Conservation (phyloP, 129 eudicot species). For the Centaurea solstitialis region DNA sequence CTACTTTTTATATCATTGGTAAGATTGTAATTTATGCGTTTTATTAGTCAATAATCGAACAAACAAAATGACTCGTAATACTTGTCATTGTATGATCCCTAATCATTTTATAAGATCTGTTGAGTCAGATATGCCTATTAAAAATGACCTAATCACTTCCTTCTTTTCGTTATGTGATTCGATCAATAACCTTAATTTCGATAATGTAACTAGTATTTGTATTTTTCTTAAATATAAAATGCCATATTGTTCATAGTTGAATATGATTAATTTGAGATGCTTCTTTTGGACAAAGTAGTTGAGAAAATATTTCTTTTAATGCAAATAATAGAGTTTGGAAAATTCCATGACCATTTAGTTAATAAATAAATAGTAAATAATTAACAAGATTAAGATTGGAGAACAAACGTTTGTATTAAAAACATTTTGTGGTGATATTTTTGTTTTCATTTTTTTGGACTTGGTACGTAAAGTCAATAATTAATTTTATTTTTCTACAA, state of each 20-base stretch:
- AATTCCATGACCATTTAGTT: slow-evolving; percentile 27
- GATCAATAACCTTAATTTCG: not conserved
- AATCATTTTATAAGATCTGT: slow-evolving; percentile 1
- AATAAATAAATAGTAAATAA: slow-evolving; percentile 10
- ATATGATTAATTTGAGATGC: slow-evolving; percentile 7
- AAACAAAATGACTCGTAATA: slow-evolving; percentile 10
- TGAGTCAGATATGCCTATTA: not conserved
- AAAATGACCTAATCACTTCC: slow-evolving; percentile 8
- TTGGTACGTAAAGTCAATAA: slow-evolving; percentile 13
- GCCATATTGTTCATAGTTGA: slow-evolving; percentile 8
- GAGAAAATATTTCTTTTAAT: not conserved
- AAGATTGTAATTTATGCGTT: not conserved
- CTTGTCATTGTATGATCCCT: slow-evolving; percentile 1
- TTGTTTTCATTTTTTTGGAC: not conserved
- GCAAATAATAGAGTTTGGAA: slow-evolving; percentile 33
- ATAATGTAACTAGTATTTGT: not conserved
- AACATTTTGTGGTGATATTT: not conserved
- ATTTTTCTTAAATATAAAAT: not conserved
- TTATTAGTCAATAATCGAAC: not conserved
- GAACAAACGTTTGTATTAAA: slow-evolving; percentile 12
- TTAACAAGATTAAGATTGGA: slow-evolving; percentile 36
- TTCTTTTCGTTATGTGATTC: not conserved
- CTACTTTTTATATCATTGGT: not conserved
- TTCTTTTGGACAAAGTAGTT: slow-evolving; percentile 28
- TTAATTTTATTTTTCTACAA: not conserved